These are phyloP conservation scores for Septoria linicola DNA, from an alignment of 2,329 filamentous ascomycete species.

Conservation along the genomic window DNA sequence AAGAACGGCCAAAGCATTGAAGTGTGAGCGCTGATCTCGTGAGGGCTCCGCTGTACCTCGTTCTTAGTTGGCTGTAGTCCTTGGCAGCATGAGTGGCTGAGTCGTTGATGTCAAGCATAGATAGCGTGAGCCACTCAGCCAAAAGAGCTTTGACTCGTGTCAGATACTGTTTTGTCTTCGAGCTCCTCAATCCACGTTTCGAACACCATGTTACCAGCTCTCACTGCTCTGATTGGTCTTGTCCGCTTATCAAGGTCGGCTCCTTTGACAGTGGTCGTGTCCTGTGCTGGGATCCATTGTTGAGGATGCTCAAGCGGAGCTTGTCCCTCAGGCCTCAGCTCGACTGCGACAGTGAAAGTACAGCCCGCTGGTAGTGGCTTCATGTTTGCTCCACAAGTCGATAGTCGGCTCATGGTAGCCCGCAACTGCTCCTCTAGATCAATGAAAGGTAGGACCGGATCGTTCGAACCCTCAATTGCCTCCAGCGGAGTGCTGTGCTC, in stretches of 20 bases:
- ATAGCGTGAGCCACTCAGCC: neutral
- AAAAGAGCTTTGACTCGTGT: slow-evolving; percentile 13
- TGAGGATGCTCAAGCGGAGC: slow-evolving; percentile 53
- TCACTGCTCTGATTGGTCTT: slow-evolving; percentile 61
- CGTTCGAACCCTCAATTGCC: slow-evolving; percentile 32
- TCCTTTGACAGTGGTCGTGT: slow-evolving; percentile 14
- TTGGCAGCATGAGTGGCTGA: too few species aligned
- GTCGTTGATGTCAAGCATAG: too few species aligned
- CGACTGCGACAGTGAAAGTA: slow-evolving; percentile 74
- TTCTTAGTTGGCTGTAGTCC: too few species aligned
- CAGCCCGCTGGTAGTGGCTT: slow-evolving; percentile 61
- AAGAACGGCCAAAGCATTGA: slow-evolving; percentile 20
- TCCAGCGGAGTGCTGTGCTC: slow-evolving; percentile 56
- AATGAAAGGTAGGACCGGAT: slow-evolving; percentile 33
- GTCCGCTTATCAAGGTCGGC: slow-evolving; percentile 46
- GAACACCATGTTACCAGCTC: slow-evolving; percentile 64
- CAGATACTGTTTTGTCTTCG: slow-evolving; percentile 4
- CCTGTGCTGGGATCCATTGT: slow-evolving; percentile 58
- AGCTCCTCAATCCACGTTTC: slow-evolving; percentile 69
- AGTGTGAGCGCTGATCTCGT: too few species aligned
- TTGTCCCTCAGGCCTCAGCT: slow-evolving; percentile 61
- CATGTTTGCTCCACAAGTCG: slow-evolving; percentile 59
- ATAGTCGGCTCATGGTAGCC: slow-evolving; percentile 63
- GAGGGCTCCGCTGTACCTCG: too few species aligned
- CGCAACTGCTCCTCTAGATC: slow-evolving; percentile 73